These are phyloP conservation scores for Raffaelea arxii DNA, from an alignment of 2,329 filamentous ascomycete species.

Conservation along the genomic window DNA sequence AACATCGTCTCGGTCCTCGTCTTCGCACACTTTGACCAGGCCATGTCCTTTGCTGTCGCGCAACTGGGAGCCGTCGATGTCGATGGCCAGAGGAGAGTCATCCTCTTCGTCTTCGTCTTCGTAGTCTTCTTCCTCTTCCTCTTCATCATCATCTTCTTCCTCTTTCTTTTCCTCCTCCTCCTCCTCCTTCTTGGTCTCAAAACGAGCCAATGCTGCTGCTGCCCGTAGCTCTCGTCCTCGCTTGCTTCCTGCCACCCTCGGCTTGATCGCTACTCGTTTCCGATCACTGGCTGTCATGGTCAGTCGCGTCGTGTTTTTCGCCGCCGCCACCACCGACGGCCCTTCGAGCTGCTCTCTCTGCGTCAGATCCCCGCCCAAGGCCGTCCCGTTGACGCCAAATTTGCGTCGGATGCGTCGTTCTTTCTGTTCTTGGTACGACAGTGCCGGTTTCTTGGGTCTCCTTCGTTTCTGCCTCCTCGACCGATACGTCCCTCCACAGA, in stretches of 20 bases:
- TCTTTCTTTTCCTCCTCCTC: conserved; percentile 21
- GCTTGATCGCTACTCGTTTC: conserved; percentile 52
- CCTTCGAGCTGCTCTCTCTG: conserved; percentile 54
- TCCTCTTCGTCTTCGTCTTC: conserved; percentile 27
- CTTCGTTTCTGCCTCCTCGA: conserved; percentile 41
- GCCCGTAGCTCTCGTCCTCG: conserved; percentile 67
- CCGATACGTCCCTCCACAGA: conserved; percentile 74
- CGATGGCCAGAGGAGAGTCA: conserved; percentile 45
- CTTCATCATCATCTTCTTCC: conserved; percentile 26
- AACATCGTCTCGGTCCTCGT: conserved; percentile 49
- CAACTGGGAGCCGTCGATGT: conserved; percentile 53
- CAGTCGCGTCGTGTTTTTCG: background rate
- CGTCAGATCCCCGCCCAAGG: conserved; percentile 60
- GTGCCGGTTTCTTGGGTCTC: conserved; percentile 34
- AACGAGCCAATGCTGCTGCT: conserved; percentile 65
- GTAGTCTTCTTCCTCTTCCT: conserved; percentile 22
- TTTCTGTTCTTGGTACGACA: conserved; percentile 63
- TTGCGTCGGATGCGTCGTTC: conserved; percentile 64
- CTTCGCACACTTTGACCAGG: conserved; percentile 67
- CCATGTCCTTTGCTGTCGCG: conserved; percentile 56
- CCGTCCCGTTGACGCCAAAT: conserved; percentile 61
- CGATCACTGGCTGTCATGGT: conserved; percentile 31
- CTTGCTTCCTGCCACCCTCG: conserved; percentile 64
- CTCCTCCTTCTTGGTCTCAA: conserved; percentile 49
- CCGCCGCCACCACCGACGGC: background rate